Evolutionary conservation across 371 early-diverging fungal genomes (phyloP).

Genomic region (Rhizopus arrhizus): DNA sequence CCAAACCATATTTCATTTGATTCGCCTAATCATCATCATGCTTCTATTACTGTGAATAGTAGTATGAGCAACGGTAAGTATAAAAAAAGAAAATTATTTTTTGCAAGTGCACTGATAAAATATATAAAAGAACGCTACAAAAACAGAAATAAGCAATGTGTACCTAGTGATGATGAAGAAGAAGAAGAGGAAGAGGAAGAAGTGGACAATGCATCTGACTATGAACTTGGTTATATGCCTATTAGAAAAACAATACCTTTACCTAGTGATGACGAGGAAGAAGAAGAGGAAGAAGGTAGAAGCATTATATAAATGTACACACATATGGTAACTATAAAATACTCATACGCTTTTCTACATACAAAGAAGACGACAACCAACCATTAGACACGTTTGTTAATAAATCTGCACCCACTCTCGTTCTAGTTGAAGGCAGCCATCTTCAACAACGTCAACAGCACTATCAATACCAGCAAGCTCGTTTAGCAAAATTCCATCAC

Average conservation of each 20-base stretch:
- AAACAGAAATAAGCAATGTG: slow-evolving; percentile 33
- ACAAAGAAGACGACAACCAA: background rate
- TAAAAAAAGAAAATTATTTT: background rate
- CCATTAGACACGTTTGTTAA: background rate
- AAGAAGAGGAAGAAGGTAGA: background rate
- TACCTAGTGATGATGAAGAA: slow-evolving; percentile 45
- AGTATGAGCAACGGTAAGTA: background rate
- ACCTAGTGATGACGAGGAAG: slow-evolving; percentile 40
- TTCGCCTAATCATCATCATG: background rate
- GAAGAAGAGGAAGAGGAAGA: slow-evolving; percentile 29
- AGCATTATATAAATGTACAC: background rate
- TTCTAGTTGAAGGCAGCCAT: background rate
- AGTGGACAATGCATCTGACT: slow-evolving; percentile 1
- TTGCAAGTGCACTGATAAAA: background rate
- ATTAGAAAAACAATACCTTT: slow-evolving; percentile 3
- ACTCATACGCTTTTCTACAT: background rate
- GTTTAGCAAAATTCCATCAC: slow-evolving; percentile 26
- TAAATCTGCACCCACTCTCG: background rate
- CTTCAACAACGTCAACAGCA: slow-evolving; percentile 38
- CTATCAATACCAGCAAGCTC: slow-evolving; percentile 28
- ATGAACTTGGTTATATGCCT: slow-evolving; percentile 21
- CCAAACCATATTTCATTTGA: slow-evolving; percentile 2
- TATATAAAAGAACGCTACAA: slow-evolving; percentile 3
- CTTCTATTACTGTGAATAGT: background rate
- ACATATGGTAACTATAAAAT: background rate